Evolutionary conservation across 441 rosid genomes (phyloP), one percentile per base, ranked within the genome.

Genomic region (Metrosideros polymorpha): DNA sequence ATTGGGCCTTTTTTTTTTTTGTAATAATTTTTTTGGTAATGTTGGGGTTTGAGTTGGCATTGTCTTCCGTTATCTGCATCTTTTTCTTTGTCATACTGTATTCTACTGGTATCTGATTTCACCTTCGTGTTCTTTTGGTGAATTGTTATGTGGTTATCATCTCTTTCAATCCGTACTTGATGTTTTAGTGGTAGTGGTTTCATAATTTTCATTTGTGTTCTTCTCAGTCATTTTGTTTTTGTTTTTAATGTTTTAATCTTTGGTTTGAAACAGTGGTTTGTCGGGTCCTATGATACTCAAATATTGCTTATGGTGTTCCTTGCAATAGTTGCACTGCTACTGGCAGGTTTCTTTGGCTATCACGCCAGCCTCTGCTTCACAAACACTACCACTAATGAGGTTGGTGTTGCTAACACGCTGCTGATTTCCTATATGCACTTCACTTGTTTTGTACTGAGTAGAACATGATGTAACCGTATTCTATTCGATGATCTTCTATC

Each of bases 301-400:
- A 92, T 96, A 89, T 96, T 95, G 77, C 90, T 96, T 50, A 92
- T 93, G 91, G 95, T 97, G 92, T 96, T 97, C 91, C 97, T 96
- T 39, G 95, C 91, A 88, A 89, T 95, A 83, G 94, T 97, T 54
- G 93, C 98, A 47, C 94, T 96, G 87, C 89, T 95, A 85, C 89
- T 96, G 87, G 95, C 91, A 7, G 96, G 99, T 88, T 97, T 97
- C 91, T 94, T 95, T 63, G 94, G 91, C 25, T 96, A 94, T 90
- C 98, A 95, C 86, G 93, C 91, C 84, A 91, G 93, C 63, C 95
- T 97, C n/a, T 95, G 98, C 86, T 89, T 92, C 85, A 93, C 91
- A 85, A 96, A 95, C 92, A 95, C 94, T 59, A 95, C 99, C 59
- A 94, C 98, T 79, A 97, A 96, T 51, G 99, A 97, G 99, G 97